phyloP scores from a whole-genome alignment of 345 rosid genomes.

The Camelina hispida region DNA sequence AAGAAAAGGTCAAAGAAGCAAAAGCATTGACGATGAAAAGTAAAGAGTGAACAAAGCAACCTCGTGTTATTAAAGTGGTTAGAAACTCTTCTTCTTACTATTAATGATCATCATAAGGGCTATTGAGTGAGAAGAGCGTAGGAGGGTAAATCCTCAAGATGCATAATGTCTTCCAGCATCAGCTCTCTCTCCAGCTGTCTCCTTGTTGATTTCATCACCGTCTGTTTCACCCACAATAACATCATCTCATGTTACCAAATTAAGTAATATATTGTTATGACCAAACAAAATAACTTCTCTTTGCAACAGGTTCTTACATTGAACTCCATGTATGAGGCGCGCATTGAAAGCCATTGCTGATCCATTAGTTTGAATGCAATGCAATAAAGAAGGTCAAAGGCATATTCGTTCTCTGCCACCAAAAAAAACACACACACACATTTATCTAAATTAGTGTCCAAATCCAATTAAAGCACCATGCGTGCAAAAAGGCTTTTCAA shows the following conservation, averaged over 20 bases:
- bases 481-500: neutral
- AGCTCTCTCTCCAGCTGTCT: constrained; percentile 95
- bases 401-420: constrained; percentile 77
- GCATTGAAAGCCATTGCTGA: constrained; percentile 94
- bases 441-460: neutral
- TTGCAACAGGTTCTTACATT: constrained; percentile 54
- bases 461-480: neutral
- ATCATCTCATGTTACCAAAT: neutral
- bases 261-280: too few relatives aligned
- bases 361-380: constrained; percentile 98
- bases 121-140: constrained; percentile 61
- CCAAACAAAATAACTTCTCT: neutral
- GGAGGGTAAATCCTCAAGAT: constrained; percentile 86
- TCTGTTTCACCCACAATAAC: constrained; percentile 42
- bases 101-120: constrained; percentile 11
- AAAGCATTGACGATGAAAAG: constrained; percentile 10
- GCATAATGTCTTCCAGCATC: constrained; percentile 69
- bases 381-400: constrained; percentile 95
- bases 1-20: constrained; percentile 5
- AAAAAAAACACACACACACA: neutral
- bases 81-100: constrained; percentile 35
- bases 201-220: constrained; percentile 85
- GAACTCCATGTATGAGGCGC: constrained; percentile 98
- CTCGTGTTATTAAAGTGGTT: constrained; percentile 35
- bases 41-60: constrained; percentile 26